Base-by-base conservation (phyloP, 1,284 basidiomycete species). In the Cutaneotrichosporon sp. region DNA sequence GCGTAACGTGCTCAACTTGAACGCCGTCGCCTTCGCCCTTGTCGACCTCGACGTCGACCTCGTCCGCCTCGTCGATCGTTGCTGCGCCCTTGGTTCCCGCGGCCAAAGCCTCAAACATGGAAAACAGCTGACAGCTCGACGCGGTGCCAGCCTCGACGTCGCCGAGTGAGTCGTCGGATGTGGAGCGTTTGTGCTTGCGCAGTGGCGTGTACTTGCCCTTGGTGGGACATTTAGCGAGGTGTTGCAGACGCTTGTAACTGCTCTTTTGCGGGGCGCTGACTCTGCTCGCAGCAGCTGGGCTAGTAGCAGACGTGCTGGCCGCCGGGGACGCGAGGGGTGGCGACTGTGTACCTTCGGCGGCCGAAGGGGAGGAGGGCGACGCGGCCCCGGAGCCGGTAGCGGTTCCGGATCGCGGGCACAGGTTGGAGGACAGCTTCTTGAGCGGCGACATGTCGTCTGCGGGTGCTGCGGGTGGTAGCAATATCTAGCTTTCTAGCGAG, bases 91-190 rank as follows among this genome's bases (percentile, higher is more conserved):
- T 42, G 22, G 20, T 10, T n/a, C 25, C 47, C 27, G 68, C 70
- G 1, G 77, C 77, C 49, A 77, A 51, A 22, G 69, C 68, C 60
- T 76, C 75, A 69, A 79, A 72, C 36, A 77, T 56, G 33, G 63
- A 64, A 55, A 79, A 77, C 22, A 79, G 58, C 54, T 77, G 69
- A 36, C 69, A 67, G 10, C 69, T 68, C 16, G 63, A 57, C 34
- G 47, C 60, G 14, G 56, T 49, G n/a, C 56, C 58, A 14, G 54
- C 42, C 6, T 24, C 38, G 10, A 49, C 20, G 22, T 49, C 33
- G 31, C 25, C 16, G 18, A 20, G 6, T 22, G 8, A 42, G 34
- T 53, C 34, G 51, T 53, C 47, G 13, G 14, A 27, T 11, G 25
- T 16, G 11, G 38, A n/a, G 38, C 7, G 2, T n/a, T 42, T 42